Conservation (phyloP, 225 moss, liverwort and hornwort genomes). For the Pseudoscleropodium purum region DNA sequence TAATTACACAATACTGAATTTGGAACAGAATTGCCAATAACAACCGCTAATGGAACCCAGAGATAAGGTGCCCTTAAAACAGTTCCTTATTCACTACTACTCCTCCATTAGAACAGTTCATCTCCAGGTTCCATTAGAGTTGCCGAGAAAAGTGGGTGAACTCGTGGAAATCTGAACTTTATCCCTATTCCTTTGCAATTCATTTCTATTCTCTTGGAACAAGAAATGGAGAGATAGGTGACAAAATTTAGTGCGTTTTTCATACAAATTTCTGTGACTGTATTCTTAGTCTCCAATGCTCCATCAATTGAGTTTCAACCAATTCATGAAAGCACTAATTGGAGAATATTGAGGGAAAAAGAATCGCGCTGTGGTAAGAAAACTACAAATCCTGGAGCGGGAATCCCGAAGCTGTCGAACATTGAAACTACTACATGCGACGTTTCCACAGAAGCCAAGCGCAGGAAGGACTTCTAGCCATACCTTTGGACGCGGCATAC, state of each 20-base stretch:
- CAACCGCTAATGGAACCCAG: background rate
- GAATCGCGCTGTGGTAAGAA: background rate
- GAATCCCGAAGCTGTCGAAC: background rate
- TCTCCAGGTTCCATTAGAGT: background rate
- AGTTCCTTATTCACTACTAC: background rate
- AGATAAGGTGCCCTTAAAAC: no score
- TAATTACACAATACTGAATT: background rate
- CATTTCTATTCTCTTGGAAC: background rate
- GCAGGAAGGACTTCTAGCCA: background rate
- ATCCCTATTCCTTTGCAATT: background rate
- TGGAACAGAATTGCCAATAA: background rate
- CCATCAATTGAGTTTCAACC: background rate
- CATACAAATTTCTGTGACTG: background rate
- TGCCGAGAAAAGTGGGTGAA: background rate
- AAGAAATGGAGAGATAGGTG: background rate
- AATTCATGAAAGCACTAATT: background rate
- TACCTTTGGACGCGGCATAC: slow-evolving; percentile 72
- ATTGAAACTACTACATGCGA: background rate
- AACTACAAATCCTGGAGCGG: background rate
- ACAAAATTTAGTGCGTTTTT: background rate
- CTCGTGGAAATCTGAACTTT: background rate
- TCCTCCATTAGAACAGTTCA: background rate
- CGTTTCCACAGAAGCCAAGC: background rate
- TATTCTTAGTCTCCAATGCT: background rate
- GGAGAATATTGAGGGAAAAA: background rate